phyloP scores from a whole-genome alignment of 768 basidiomycete genomes.

The Mycena haematopus region DNA sequence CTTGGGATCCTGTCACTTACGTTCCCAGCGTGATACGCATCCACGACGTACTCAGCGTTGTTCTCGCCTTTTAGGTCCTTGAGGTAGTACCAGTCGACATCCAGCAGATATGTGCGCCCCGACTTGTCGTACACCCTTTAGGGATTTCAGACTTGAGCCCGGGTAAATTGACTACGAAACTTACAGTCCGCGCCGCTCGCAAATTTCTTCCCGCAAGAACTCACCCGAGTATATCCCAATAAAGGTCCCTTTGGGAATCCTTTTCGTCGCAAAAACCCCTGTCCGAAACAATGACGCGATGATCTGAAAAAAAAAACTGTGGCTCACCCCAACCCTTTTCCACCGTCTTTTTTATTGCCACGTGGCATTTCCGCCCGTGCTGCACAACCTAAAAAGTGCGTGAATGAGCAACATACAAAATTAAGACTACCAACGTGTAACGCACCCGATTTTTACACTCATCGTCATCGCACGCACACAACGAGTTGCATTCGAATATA shows the following conservation, averaged over 20 bases:
- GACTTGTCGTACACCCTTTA: conserved; percentile 74
- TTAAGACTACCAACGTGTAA: conserved; percentile 8
- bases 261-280: conserved; percentile 79
- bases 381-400: conserved; percentile 74
- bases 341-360: conserved; percentile 72
- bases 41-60: conserved; percentile 63
- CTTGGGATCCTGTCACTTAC: conserved; percentile 48
- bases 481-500: conserved; percentile 86
- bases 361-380: conserved; percentile 67
- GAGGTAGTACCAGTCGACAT: conserved; percentile 80
- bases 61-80: conserved; percentile 42
- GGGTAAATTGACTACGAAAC: conserved; percentile 32
- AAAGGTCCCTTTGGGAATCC: conserved; percentile 72
- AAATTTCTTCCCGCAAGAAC: conserved; percentile 70
- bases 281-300: conserved; percentile 1
- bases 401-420: neutral
- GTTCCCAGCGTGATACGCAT: conserved; percentile 89
- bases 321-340: conserved; percentile 85
- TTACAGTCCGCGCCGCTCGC: conserved; percentile 71
- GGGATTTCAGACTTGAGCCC: conserved; percentile 14
- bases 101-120: conserved; percentile 82
- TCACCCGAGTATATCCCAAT: conserved; percentile 90
- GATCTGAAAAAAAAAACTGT: conserved; percentile 4
- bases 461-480: conserved; percentile 76
- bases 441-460: conserved; percentile 83